Percentiles rank a stretch among this genome's conserved stretches.
Evolutionary conservation across 768 basidiomycete species (phyloP).

Genomic region (Tulasnella sp.): DNA sequence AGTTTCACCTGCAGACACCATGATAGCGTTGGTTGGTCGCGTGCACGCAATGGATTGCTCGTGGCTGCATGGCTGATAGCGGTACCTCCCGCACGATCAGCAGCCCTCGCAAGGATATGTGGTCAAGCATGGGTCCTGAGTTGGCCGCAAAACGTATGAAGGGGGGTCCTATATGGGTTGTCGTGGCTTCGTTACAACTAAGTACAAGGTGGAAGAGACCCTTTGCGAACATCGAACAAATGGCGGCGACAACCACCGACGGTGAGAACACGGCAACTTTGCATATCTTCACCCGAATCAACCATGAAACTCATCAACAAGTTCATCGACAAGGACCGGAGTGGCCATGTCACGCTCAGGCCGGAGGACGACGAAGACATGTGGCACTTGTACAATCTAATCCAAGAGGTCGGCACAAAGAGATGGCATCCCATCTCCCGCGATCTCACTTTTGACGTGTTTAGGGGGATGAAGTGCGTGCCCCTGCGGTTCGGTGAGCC

Average conservation of each 20-base stretch:
- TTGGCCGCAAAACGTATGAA: no score
- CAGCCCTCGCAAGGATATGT: no score
- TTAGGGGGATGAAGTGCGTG: conserved; percentile 69
- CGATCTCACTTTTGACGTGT: conserved; percentile 8
- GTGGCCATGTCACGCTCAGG: conserved; percentile 83
- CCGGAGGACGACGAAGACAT: conserved; percentile 99
- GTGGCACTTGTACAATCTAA: conserved; percentile 99
- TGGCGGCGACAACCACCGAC: background rate
- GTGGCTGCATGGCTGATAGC: no score
- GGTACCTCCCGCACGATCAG: no score
- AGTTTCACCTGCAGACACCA: no score
- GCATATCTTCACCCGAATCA: background rate
- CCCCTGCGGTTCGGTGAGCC: conserved; percentile 65
- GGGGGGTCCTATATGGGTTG: no score
- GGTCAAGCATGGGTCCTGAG: no score
- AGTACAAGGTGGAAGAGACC: no score
- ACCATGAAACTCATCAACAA: conserved; percentile 77
- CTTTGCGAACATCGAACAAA: background rate
- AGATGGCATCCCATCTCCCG: background rate
- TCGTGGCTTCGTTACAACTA: no score
- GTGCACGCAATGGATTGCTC: no score
- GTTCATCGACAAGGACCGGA: conserved; percentile 70
- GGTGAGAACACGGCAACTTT: background rate
- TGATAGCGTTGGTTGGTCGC: no score
- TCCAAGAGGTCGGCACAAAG: conserved; percentile 45